Conservation (phyloP, 2,329 filamentous ascomycete genomes). For the Rhinocladiella mackenziei region DNA sequence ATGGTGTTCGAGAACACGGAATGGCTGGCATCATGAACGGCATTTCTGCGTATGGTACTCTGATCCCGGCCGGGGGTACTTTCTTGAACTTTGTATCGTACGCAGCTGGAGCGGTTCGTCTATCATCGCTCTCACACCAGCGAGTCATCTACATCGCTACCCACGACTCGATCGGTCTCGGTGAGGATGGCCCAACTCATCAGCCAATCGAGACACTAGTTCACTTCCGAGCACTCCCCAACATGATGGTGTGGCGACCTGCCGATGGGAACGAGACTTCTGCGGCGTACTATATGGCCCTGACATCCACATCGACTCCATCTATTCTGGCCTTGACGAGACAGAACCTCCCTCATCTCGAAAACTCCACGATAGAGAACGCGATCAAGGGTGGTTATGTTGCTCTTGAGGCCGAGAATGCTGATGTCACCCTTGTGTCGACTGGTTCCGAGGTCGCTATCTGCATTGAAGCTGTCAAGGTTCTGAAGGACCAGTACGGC, state of each 20-base stretch:
- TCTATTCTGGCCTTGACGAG: slow-evolving; percentile 92
- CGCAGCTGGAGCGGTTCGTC: slow-evolving; percentile 87
- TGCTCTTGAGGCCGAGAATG: slow-evolving; percentile 75
- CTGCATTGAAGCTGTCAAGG: slow-evolving; percentile 87
- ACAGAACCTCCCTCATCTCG: slow-evolving; percentile 97
- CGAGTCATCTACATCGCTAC: slow-evolving; percentile 94
- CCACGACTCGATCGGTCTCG: slow-evolving; percentile 98
- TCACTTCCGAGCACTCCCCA: slow-evolving; percentile 97
- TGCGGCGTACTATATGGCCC: slow-evolving; percentile 91
- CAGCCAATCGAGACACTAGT: slow-evolving; percentile 98
- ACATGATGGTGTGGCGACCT: slow-evolving; percentile 99
- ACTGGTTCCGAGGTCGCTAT: slow-evolving; percentile 96
- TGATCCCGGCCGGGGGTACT: slow-evolving; percentile 90
- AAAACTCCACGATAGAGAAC: slow-evolving; percentile 85
- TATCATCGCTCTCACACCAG: slow-evolving; percentile 85
- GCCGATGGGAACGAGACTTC: slow-evolving; percentile 98
- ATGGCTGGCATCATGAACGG: slow-evolving; percentile 60
- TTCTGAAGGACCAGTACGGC: slow-evolving; percentile 81
- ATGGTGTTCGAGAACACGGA: slow-evolving; percentile 51
- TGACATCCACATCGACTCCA: slow-evolving; percentile 85
- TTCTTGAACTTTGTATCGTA: slow-evolving; percentile 99
- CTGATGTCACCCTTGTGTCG: slow-evolving; percentile 82
- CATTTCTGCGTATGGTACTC: slow-evolving; percentile 87
- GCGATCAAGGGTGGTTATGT: slow-evolving; percentile 95
- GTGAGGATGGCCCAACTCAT: slow-evolving; percentile 97